Evolutionary conservation across 768 basidiomycete species (phyloP).

Genomic region (Russula sp.): DNA sequence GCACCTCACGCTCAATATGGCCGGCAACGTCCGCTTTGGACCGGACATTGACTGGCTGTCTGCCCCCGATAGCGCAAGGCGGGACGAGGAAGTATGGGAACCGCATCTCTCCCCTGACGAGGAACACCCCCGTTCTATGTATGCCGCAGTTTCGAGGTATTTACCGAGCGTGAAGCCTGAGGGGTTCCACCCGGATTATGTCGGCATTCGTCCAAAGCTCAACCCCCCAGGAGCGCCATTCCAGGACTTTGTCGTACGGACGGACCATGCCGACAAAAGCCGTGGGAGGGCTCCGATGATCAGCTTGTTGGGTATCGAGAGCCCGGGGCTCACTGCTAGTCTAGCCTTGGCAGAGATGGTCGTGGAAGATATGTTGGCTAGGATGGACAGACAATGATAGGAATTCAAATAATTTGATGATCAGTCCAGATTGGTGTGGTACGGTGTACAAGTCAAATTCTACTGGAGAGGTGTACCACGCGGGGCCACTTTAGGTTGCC

Average conservation of each 20-base stretch:
- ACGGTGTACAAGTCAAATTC: background rate
- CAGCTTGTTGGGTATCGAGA: constrained; percentile 84
- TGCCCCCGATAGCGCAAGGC: constrained; percentile 37
- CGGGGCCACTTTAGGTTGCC: constrained; percentile 66
- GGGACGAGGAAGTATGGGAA: constrained; percentile 70
- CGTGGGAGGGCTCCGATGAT: constrained; percentile 48
- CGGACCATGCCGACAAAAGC: constrained; percentile 39
- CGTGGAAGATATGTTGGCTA: constrained; percentile 48
- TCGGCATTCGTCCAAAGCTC: constrained; percentile 85
- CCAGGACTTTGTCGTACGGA: constrained; percentile 74
- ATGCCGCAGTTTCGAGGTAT: constrained; percentile 64
- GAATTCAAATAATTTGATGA: constrained; percentile 6
- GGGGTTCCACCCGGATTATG: constrained; percentile 73
- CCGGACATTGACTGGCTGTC: constrained; percentile 88
- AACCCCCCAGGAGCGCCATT: constrained; percentile 66
- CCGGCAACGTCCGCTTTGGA: constrained; percentile 82
- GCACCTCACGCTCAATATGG: constrained; percentile 82
- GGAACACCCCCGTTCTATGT: constrained; percentile 55
- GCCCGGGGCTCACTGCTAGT: constrained; percentile 82
- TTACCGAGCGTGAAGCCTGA: constrained; percentile 54
- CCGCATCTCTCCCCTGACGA: constrained; percentile 57
- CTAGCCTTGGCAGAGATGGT: constrained; percentile 84
- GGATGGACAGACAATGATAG: constrained; percentile 5
- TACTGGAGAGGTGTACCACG: constrained; percentile 33
- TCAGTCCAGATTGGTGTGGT: background rate